Conservation (phyloP, 2,329 filamentous ascomycete genomes). For the Didymella lethalis region DNA sequence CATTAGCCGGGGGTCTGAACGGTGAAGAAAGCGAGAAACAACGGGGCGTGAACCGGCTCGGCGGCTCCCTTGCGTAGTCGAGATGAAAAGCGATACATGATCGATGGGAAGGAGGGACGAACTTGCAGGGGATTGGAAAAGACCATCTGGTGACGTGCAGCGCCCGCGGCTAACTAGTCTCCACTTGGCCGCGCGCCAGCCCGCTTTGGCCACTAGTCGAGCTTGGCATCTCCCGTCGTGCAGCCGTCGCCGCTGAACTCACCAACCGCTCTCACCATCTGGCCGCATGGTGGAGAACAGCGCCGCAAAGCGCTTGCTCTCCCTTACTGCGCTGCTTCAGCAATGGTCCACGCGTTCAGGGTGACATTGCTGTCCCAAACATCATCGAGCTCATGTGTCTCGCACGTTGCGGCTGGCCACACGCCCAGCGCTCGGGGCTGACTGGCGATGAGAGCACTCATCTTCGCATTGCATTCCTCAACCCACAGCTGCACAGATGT, state of each 20-base stretch:
- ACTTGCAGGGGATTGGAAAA: slow-evolving; percentile 33
- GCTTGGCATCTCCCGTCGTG: slow-evolving; percentile 31
- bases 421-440: slow-evolving; percentile 38
- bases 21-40: slow-evolving; percentile 27
- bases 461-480: slow-evolving; percentile 48
- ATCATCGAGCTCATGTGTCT: slow-evolving; percentile 43
- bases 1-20: slow-evolving; percentile 24
- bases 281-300: slow-evolving; percentile 22
- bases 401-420: slow-evolving; percentile 45
- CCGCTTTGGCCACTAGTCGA: slow-evolving; percentile 29
- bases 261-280: slow-evolving; percentile 29
- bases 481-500: slow-evolving; percentile 33
- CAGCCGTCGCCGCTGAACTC: slow-evolving; percentile 29
- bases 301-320: slow-evolving; percentile 21
- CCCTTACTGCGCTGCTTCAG: slow-evolving; percentile 30
- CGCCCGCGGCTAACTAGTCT: slow-evolving; percentile 39
- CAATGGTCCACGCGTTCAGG: slow-evolving; percentile 35
- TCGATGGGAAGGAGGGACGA: slow-evolving; percentile 31
- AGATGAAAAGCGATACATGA: slow-evolving; percentile 27
- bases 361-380: slow-evolving; percentile 41
- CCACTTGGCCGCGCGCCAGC: slow-evolving; percentile 31
- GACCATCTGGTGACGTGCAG: slow-evolving; percentile 48
- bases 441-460: slow-evolving; percentile 32
- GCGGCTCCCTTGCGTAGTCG: slow-evolving; percentile 30
- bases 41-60: slow-evolving; percentile 26